phyloP scores from a whole-genome alignment of 1,284 basidiomycete species.

The Amylostereum areolatum region DNA sequence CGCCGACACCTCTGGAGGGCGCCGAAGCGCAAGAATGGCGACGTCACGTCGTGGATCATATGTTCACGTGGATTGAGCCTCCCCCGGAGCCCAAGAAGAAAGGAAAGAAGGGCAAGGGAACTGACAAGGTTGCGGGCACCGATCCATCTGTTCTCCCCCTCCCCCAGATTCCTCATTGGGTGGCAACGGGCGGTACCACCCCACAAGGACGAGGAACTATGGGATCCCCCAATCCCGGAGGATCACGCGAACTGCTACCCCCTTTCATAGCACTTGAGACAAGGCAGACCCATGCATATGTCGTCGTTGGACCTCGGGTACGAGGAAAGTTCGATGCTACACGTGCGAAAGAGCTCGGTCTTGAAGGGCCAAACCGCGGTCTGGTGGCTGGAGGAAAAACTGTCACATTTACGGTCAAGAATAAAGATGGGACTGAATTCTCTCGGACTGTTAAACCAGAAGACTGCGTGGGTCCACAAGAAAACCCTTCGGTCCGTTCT shows the following conservation, averaged over 20 bases:
- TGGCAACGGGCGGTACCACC: neutral
- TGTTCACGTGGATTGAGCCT: slow-evolving; percentile 45
- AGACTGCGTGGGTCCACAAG: slow-evolving; percentile 50
- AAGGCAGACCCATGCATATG: slow-evolving; percentile 51
- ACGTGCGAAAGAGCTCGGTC: slow-evolving; percentile 61
- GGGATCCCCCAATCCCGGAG: slow-evolving; percentile 9
- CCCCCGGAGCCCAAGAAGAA: slow-evolving; percentile 2
- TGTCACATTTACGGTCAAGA: slow-evolving; percentile 47
- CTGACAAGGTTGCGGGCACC: neutral
- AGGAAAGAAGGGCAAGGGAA: slow-evolving; percentile 5
- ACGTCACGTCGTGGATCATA: slow-evolving; percentile 38
- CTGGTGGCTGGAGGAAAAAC: slow-evolving; percentile 47
- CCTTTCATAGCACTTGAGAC: slow-evolving; percentile 11
- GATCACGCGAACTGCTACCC: slow-evolving; percentile 20
- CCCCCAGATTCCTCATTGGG: slow-evolving; percentile 10
- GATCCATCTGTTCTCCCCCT: neutral
- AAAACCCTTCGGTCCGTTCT: slow-evolving; percentile 39
- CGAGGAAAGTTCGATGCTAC: slow-evolving; percentile 83
- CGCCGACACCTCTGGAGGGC: slow-evolving; percentile 30
- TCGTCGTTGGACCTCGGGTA: slow-evolving; percentile 70
- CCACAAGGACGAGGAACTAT: neutral
- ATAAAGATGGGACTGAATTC: slow-evolving; percentile 30
- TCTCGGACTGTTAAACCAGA: slow-evolving; percentile 49
- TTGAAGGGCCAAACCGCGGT: slow-evolving; percentile 50
- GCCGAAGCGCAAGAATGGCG: slow-evolving; percentile 48